Evolutionary conservation across 2,329 filamentous ascomycete species (phyloP), one percentile per base, ranked within the genome.

Genomic region (Aspergillus hortae): DNA sequence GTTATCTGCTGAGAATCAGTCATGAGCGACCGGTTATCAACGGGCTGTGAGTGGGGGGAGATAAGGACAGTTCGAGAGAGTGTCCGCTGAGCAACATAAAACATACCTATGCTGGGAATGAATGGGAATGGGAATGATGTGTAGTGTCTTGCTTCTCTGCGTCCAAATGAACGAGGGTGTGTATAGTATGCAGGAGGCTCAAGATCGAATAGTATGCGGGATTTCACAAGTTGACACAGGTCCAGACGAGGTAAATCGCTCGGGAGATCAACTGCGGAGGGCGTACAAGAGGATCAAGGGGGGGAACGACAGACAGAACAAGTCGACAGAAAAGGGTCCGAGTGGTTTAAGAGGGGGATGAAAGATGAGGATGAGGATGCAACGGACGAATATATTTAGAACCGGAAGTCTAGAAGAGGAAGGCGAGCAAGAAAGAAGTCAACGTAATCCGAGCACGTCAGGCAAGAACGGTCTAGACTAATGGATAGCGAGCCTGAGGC

Each of bases 1-100:
- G 40, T 19, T 42, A 55, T 51, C 52, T 56, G 50, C 56, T 56
- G 48, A 17, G 17, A 6, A n/a, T 42, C 17, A 19, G 15, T 42
- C 14, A 42, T 12, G 11, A 14, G 17, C 40, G 15, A 42, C 19
- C 40, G 15, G 51, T 57, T 65, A 61, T 65, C 58, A 56, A 48
- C 45, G 50, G 56, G 27, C 48, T 44, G 40, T 57, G 54, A 59
- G 56, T 61, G 59, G 59, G 58, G 57, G 47, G 53, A 65, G 62
- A 65, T 65, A 66, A 66, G 62, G 50, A 32, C 23, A 23, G 4
- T 23, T 5, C 23, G 44, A 33, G 15, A 43, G 25, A 15, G 4
- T 12, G 35, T 38, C 11, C 32, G 47, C 11, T 30, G 15, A 11
- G 23, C 25, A 7, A 43, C 27, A 30, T 42, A 33, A 42, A 27